Conservation (phyloP, 2,329 filamentous ascomycete genomes). For the Diaporthe sp. region DNA sequence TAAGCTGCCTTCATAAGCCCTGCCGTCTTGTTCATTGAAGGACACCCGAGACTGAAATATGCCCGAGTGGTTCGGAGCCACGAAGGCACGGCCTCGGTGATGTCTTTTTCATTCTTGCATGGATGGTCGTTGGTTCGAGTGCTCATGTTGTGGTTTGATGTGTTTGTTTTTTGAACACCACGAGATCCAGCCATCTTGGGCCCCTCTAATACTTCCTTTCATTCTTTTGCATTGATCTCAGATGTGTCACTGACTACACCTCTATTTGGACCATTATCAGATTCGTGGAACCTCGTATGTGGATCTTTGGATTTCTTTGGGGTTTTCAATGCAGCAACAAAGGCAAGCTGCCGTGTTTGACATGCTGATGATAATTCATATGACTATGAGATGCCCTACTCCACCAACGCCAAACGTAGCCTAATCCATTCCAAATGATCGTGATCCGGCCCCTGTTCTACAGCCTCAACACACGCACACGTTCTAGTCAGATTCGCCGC, state of each 20-base stretch:
- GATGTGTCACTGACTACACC: fast-evolving
- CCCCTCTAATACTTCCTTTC: background rate
- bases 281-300: background rate
- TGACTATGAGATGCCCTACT: conserved; percentile 22
- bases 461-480: background rate
- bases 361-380: conserved; percentile 33
- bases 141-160: background rate
- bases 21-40: background rate
- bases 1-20: background rate
- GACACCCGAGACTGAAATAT: conserved; percentile 12
- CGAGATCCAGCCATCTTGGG: no score
- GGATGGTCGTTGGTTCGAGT: conserved; percentile 19
- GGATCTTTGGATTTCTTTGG: background rate
- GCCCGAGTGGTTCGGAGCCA: conserved; percentile 26
- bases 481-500: background rate
- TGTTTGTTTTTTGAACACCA: background rate
- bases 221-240: no score
- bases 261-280: fast-evolving
- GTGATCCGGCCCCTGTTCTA: conserved; percentile 3
- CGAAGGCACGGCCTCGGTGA: conserved; percentile 11
- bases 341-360: background rate
- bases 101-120: background rate
- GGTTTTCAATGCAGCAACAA: background rate
- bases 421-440: conserved; percentile 13
- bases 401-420: conserved; percentile 39